Percentiles rank a stretch among this genome's conserved stretches.
Conservation (phyloP, 306 rosid species). For the Fragaria iinumae region DNA sequence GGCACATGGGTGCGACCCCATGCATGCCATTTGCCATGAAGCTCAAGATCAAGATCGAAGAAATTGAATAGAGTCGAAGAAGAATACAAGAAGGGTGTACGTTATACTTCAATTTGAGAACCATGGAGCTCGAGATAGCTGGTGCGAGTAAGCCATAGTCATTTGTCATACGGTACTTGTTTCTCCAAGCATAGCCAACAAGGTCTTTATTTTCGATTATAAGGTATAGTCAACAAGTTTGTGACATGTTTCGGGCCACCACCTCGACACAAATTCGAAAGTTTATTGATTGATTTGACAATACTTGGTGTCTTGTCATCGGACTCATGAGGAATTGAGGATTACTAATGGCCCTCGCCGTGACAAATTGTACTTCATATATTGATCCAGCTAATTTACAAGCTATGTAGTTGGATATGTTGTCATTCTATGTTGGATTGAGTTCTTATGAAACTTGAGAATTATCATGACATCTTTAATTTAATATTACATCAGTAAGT, state of each 20-base stretch:
- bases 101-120: background rate
- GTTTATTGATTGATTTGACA: background rate
- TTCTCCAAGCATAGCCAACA: background rate
- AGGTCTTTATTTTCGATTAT: background rate
- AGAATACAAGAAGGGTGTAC: background rate
- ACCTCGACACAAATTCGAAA: background rate
- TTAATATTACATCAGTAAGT: no score
- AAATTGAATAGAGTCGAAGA: background rate
- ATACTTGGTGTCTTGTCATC: background rate
- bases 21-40: background rate
- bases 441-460: no score
- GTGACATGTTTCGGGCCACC: background rate
- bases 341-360: no score
- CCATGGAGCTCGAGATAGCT: background rate
- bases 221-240: background rate
- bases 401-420: no score
- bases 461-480: no score
- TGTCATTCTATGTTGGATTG: no score
- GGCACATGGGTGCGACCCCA: background rate
- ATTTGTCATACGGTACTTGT: background rate
- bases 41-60: background rate
- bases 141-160: background rate
- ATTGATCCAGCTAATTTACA: no score
- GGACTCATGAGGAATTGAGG: background rate
- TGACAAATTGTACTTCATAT: no score